A percentile compares a stretch with the other conserved stretches of the same genome.
Evolutionary conservation across 2,329 filamentous ascomycete species (phyloP).

Genomic region (Hypoxylon sp.): DNA sequence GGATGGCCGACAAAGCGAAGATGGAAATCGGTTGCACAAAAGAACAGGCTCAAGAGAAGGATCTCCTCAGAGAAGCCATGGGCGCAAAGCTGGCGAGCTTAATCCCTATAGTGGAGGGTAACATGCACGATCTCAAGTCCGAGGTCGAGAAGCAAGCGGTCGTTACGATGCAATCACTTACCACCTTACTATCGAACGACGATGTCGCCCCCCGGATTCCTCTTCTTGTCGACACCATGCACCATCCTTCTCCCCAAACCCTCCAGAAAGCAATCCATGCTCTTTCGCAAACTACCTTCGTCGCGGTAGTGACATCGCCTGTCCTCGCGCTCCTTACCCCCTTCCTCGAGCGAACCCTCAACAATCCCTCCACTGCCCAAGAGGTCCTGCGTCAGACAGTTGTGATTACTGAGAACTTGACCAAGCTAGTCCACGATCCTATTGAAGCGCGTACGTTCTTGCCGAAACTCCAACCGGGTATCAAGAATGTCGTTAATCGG

Average conservation of each 20-base stretch:
- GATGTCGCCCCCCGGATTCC: constrained; percentile 94
- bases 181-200: constrained; percentile 93
- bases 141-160: constrained; percentile 92
- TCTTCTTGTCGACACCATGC: constrained; percentile 93
- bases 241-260: constrained; percentile 89
- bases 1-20: constrained; percentile 95
- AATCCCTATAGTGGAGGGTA: constrained; percentile 90
- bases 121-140: constrained; percentile 96
- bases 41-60: constrained; percentile 89
- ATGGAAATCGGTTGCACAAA: constrained; percentile 82
- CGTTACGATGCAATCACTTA: constrained; percentile 92
- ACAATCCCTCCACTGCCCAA: constrained; percentile 90
- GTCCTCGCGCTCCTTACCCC: constrained; percentile 95
- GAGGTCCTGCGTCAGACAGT: constrained; percentile 96
- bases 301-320: constrained; percentile 94
- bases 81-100: constrained; percentile 87
- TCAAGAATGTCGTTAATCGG: constrained; percentile 87
- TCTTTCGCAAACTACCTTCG: constrained; percentile 97
- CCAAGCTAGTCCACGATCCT: constrained; percentile 95
- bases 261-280: constrained; percentile 97
- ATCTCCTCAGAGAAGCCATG: constrained; percentile 91
- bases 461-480: constrained; percentile 93
- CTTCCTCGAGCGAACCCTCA: constrained; percentile 92
- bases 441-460: constrained; percentile 95
- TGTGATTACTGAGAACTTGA: constrained; percentile 97